Percentiles rank a stretch among this genome's conserved stretches.
phyloP scores from a whole-genome alignment of 2,329 filamentous ascomycete species.

The Tolypocladium endophyticum region DNA sequence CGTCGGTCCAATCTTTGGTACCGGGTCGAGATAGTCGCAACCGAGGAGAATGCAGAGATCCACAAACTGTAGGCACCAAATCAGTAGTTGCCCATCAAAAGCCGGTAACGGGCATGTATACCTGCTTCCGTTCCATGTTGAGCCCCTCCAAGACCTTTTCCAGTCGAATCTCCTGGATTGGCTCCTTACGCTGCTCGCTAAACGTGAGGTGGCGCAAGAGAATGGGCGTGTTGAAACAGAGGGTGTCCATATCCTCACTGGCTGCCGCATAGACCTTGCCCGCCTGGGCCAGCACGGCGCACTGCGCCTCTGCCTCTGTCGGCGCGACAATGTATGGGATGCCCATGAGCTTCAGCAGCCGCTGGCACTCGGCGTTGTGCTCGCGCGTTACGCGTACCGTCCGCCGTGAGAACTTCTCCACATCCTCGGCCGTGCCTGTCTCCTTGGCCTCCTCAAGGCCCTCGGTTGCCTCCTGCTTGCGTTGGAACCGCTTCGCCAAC shows the following conservation, averaged over 20 bases:
- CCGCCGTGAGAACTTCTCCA: constrained; percentile 91
- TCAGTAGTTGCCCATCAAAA: background rate
- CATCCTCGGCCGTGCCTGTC: constrained; percentile 90
- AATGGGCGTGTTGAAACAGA: constrained; percentile 90
- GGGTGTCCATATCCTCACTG: constrained; percentile 97
- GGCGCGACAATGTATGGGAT: constrained; percentile 91
- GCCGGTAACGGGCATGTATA: constrained; percentile 23
- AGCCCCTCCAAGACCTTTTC: constrained; percentile 80
- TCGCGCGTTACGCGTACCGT: constrained; percentile 93
- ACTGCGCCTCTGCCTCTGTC: constrained; percentile 95
- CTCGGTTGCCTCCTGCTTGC: constrained; percentile 86
- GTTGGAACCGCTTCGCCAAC: constrained; percentile 88
- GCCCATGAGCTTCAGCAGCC: constrained; percentile 86
- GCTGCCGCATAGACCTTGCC: constrained; percentile 96
- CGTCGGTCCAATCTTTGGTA: constrained; percentile 86
- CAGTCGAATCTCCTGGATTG: constrained; percentile 88
- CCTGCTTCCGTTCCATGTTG: constrained; percentile 78
- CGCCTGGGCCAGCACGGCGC: constrained; percentile 75
- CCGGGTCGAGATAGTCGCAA: constrained; percentile 94
- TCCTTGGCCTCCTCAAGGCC: constrained; percentile 92
- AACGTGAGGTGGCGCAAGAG: constrained; percentile 89
- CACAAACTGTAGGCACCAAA: constrained; percentile 59
- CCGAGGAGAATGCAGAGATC: constrained; percentile 96
- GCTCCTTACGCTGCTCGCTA: constrained; percentile 93
- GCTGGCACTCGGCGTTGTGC: constrained; percentile 92